These are phyloP conservation scores for Trichophyton mentagrophytes DNA, from an alignment of 2,329 filamentous ascomycete genomes.

Conservation along the genomic window DNA sequence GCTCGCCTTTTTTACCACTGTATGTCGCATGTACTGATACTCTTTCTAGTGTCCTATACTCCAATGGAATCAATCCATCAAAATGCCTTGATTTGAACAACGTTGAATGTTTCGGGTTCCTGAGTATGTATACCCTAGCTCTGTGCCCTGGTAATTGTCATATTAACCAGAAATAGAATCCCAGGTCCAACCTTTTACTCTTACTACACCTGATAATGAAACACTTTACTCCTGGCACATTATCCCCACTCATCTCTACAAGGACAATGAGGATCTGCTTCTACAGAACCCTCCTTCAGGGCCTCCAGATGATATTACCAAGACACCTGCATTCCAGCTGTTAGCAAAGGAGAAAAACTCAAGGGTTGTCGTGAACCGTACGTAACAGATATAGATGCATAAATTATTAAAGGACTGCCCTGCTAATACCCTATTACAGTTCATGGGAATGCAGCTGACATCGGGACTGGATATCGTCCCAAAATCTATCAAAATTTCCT, in stretches of 20 bases:
- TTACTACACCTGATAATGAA: constrained; percentile 63
- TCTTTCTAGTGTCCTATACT: constrained; percentile 52
- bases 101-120: constrained; percentile 75
- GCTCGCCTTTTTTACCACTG: background rate
- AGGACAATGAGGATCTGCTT: constrained; percentile 54
- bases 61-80: constrained; percentile 62
- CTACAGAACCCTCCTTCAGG: constrained; percentile 43
- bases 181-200: constrained; percentile 74
- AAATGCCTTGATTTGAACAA: constrained; percentile 60
- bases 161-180: constrained; percentile 44
- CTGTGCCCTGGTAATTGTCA: background rate
- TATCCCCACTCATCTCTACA: constrained; percentile 64
- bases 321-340: constrained; percentile 39
- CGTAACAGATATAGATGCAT: constrained; percentile 14
- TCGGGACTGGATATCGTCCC: constrained; percentile 66
- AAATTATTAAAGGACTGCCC: background rate
- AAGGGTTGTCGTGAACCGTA: constrained; percentile 45
- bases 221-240: constrained; percentile 83
- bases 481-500: constrained; percentile 66
- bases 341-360: constrained; percentile 40
- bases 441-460: constrained; percentile 64
- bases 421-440: constrained; percentile 19
- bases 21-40: constrained; percentile 32
- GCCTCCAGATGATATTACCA: constrained; percentile 34
- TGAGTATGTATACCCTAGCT: constrained; percentile 44